A percentile compares a stretch with the other conserved stretches of the same genome.
These are phyloP conservation scores for Aspergillus latus DNA, from an alignment of 2,329 filamentous ascomycete species.

Conservation along the genomic window DNA sequence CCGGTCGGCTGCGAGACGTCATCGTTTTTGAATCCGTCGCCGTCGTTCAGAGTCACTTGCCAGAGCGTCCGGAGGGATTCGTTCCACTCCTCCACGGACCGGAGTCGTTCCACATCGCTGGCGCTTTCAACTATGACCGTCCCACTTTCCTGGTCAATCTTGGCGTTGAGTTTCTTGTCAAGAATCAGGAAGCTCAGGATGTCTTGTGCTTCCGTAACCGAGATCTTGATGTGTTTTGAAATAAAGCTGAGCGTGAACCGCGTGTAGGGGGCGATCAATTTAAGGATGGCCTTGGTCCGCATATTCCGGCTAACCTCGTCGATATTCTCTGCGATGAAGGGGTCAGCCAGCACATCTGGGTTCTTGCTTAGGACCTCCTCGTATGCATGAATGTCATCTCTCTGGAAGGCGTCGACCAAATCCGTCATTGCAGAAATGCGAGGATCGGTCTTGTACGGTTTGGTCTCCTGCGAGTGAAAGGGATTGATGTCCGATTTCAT, in stretches of 20 bases:
- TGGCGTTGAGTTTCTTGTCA: constrained; percentile 80
- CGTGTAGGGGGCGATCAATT: constrained; percentile 91
- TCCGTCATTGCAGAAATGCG: constrained; percentile 97
- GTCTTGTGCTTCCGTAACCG: constrained; percentile 82
- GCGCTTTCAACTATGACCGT: constrained; percentile 76
- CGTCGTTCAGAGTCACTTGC: constrained; percentile 70
- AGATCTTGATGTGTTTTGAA: constrained; percentile 82
- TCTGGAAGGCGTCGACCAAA: constrained; percentile 92
- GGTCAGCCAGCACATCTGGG: constrained; percentile 83
- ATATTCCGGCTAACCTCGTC: constrained; percentile 98
- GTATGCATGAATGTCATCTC: constrained; percentile 89
- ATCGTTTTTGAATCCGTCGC: constrained; percentile 62
- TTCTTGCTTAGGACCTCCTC: constrained; percentile 84
- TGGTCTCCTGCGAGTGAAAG: constrained; percentile 98
- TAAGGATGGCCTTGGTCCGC: constrained; percentile 92
- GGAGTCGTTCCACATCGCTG: constrained; percentile 67
- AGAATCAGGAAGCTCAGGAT: constrained; percentile 94
- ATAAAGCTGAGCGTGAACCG: constrained; percentile 88
- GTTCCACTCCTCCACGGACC: constrained; percentile 71
- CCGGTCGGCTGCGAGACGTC: constrained; percentile 34
- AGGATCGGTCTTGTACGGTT: constrained; percentile 94
- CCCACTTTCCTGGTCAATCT: constrained; percentile 84
- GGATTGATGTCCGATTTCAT: constrained; percentile 99
- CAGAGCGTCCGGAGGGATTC: constrained; percentile 69
- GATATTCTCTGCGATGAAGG: constrained; percentile 98